These are phyloP conservation scores for Dactylellina haptotyla DNA, from an alignment of 2,329 filamentous ascomycete species.

Conservation along the genomic window DNA sequence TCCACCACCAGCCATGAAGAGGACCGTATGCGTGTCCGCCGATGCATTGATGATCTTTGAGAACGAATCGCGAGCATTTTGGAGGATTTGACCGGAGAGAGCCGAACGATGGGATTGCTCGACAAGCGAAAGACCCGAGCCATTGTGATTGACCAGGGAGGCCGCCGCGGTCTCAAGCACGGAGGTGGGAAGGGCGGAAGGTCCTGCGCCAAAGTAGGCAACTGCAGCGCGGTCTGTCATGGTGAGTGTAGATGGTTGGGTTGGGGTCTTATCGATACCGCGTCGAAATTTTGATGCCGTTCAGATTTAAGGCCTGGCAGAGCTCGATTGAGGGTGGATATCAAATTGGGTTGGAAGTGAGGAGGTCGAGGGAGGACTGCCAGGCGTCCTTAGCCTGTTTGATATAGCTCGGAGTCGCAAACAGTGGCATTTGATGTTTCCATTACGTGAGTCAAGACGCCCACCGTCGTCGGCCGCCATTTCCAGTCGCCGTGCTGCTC, in stretches of 20 bases:
- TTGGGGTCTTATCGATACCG: not conserved
- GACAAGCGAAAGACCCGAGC: slow-evolving; percentile 83
- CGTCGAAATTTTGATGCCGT: not conserved
- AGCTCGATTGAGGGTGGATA: not conserved
- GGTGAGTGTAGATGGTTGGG: not conserved
- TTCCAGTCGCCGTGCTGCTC: not conserved
- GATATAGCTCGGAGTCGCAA: not conserved
- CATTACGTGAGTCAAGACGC: slow-evolving; percentile 33
- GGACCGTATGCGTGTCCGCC: slow-evolving; percentile 80
- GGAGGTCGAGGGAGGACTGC: not conserved
- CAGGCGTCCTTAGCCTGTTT: not conserved
- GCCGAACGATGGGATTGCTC: slow-evolving; percentile 90
- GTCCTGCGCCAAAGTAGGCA: slow-evolving; percentile 89
- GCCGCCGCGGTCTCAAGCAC: slow-evolving; percentile 80
- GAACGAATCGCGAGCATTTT: slow-evolving; percentile 75
- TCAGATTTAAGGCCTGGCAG: not conserved
- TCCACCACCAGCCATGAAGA: slow-evolving; percentile 89
- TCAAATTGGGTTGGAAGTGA: slow-evolving; percentile 3
- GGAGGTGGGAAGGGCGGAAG: slow-evolving; percentile 82
- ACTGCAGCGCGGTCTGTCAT: slow-evolving; percentile 81
- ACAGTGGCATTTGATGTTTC: slow-evolving; percentile 11
- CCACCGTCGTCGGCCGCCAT: slow-evolving; percentile 42
- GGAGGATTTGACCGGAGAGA: slow-evolving; percentile 80
- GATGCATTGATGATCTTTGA: slow-evolving; percentile 80
- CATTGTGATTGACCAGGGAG: slow-evolving; percentile 82